Percentiles rank a stretch among this genome's conserved stretches.
Conservation (phyloP, 345 rosid genomes). For the Cardamine chenopodiifolia region DNA sequence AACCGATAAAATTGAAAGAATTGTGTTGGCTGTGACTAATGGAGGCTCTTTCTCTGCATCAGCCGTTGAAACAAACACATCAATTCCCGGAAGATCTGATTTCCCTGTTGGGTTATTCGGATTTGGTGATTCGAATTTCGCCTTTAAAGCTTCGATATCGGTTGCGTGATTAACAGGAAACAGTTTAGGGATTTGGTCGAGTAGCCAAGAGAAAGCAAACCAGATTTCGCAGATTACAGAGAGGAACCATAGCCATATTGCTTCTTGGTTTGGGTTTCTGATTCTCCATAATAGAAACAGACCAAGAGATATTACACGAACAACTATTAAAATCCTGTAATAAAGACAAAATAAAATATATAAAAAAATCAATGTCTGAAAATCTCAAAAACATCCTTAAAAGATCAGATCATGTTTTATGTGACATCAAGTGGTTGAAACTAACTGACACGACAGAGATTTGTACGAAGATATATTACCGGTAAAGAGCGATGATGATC, state of each 20-base stretch:
- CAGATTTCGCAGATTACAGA: constrained; percentile 80
- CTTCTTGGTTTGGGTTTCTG: constrained; percentile 65
- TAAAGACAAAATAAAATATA: background rate
- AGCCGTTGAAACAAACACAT: constrained; percentile 83
- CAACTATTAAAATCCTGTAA: constrained; percentile 60
- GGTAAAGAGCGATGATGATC: constrained; percentile 20
- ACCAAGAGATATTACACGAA: constrained; percentile 60
- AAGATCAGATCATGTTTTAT: constrained; percentile 24
- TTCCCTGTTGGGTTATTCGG: constrained; percentile 56
- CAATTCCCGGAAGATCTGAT: constrained; percentile 83
- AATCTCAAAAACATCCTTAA: constrained; percentile 1
- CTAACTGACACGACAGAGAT: constrained; percentile 35
- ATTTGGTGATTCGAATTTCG: constrained; percentile 62
- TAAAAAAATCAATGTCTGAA: background rate
- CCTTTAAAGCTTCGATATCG: constrained; percentile 60
- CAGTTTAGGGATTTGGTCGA: constrained; percentile 85
- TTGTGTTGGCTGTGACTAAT: constrained; percentile 79
- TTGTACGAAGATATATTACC: constrained; percentile 2
- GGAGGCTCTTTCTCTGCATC: constrained; percentile 89
- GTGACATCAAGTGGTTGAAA: constrained; percentile 26
- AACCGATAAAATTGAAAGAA: constrained; percentile 74
- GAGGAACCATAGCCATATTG: constrained; percentile 82
- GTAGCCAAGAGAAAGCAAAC: constrained; percentile 90
- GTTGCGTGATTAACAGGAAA: constrained; percentile 61
- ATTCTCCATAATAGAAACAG: constrained; percentile 75